phyloP scores from a whole-genome alignment of 495 filamentous ascomycete species.

The Aspergillus coremiiformis region DNA sequence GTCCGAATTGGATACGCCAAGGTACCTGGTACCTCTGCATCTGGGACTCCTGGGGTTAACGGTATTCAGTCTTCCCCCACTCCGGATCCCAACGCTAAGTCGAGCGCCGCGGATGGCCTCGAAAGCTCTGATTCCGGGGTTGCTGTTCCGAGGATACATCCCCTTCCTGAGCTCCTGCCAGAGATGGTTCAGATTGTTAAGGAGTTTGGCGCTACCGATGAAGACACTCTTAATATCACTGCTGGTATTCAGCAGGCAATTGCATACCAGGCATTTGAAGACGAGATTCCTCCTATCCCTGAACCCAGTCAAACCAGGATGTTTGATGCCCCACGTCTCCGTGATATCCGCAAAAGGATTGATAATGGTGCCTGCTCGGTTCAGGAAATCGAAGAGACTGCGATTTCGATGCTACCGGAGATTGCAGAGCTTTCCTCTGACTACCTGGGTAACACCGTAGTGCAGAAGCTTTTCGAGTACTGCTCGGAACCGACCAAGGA shows the following conservation, averaged over 20 bases:
- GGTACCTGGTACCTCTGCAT: constrained; percentile 73
- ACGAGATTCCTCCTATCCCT: constrained; percentile 81
- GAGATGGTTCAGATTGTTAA: constrained; percentile 83
- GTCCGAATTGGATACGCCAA: constrained; percentile 96
- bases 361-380: constrained; percentile 84
- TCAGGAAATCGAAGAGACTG: constrained; percentile 86
- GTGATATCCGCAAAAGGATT: constrained; percentile 94
- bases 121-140: constrained; percentile 36
- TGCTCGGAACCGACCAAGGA: constrained; percentile 87
- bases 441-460: constrained; percentile 97
- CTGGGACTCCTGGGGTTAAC: constrained; percentile 75
- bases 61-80: constrained; percentile 85
- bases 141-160: constrained; percentile 57
- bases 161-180: constrained; percentile 63
- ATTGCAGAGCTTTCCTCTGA: constrained; percentile 91
- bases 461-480: constrained; percentile 95
- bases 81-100: constrained; percentile 61
- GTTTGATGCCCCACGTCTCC: constrained; percentile 90
- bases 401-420: constrained; percentile 87
- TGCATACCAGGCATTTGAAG: constrained; percentile 58
- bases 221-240: constrained; percentile 66
- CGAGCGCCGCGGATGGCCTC: constrained; percentile 24
- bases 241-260: constrained; percentile 69
- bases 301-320: constrained; percentile 86
- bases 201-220: constrained; percentile 81